Evolutionary conservation across 129 eudicot species (phyloP), one percentile per base, ranked within the genome.

Genomic region (Flaveria sonorensis): DNA sequence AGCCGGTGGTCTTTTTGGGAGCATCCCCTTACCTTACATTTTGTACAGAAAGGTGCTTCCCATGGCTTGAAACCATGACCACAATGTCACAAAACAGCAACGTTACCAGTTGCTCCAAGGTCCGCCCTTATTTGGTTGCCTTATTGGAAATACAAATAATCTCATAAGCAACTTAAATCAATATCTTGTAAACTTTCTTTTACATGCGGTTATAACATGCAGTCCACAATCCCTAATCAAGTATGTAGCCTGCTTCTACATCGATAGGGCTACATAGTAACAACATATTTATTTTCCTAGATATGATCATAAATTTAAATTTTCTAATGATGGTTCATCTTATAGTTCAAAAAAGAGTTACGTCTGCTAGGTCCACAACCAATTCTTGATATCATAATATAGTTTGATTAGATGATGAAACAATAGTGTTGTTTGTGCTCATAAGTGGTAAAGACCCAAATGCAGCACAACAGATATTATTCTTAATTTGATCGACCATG

Each of bases 391-490:
- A 43, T 10, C 75, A 24, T 12, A 21, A 53, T 21, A 15, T 53
- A 57, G 53, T 57, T 73, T 42, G 15, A 42, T 73, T 39, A 10
- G 30, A 15, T 72, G 32, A 32, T 40, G 53, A 40, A 20, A 53
- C 36, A 55, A 51, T 57, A 39, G 55, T 3, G n/a, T 60, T 23
- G 20, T 53, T 45, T 20, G 56, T 13, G 68, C 68, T 46, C 6
- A 15, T 57, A 73, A 57, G 40, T n/a, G 11, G 40, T 42, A 73
- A 57, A 73, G 14, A 57, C 57, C 24, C 20, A 14, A 23, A 73
- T 59, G 10, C 43, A 42, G 16, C 19, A 57, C 3, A 45, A 68
- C 45, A 70, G 10, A 70, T 45, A 7, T 6, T 18, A 69, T 26
- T n/a, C 11, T 47, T 46, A 3, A 24, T 69, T 68, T 46, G 39